phyloP scores from a whole-genome alignment of 768 basidiomycete species.

The Cyclocybe aegerita region DNA sequence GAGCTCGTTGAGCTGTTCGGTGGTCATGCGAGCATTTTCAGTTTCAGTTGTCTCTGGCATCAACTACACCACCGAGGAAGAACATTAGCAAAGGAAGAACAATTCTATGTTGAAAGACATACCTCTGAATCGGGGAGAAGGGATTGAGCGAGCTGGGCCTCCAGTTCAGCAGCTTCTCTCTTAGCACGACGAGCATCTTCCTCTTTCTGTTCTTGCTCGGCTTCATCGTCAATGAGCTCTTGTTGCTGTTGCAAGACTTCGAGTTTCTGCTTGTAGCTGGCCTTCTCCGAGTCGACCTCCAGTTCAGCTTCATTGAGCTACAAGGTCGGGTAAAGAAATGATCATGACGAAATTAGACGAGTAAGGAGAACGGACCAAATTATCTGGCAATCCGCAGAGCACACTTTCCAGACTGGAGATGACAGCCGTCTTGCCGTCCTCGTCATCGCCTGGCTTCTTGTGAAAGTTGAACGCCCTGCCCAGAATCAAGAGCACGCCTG shows the following conservation, averaged over 20 bases:
- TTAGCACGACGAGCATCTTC: conserved; percentile 87
- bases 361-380: conserved; percentile 60
- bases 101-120: conserved; percentile 6
- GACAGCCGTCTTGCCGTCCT: conserved; percentile 81
- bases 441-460: conserved; percentile 65
- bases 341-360: background rate
- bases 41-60: conserved; percentile 57
- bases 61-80: conserved; percentile 40
- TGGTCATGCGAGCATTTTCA: conserved; percentile 92
- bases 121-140: conserved; percentile 91
- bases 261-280: conserved; percentile 96
- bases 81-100: background rate
- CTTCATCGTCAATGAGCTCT: conserved; percentile 98
- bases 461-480: conserved; percentile 95
- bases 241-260: conserved; percentile 98
- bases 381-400: conserved; percentile 89
- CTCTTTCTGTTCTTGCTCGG: conserved; percentile 96
- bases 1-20: conserved; percentile 93
- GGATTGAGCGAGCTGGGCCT: conserved; percentile 75
- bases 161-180: conserved; percentile 77
- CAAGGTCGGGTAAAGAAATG: conserved; percentile 5
- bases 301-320: conserved; percentile 97
- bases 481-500: conserved; percentile 92
- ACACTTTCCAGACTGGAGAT: conserved; percentile 86
- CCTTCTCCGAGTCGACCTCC: conserved; percentile 90